Conservation (phyloP, 345 rosid species). For the Arabidopsis suecica region DNA sequence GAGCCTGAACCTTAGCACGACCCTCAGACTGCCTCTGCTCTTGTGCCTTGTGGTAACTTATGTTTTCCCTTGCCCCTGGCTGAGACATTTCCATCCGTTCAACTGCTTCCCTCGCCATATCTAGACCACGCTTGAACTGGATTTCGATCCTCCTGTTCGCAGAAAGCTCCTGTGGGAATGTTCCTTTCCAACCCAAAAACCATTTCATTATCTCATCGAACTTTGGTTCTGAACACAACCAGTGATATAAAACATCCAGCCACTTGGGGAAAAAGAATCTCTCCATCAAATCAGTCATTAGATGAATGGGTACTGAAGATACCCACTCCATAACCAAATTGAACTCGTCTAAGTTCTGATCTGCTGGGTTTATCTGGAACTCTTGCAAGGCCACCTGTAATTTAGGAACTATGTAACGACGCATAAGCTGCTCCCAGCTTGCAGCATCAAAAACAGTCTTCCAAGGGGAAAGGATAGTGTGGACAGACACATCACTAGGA, state of each 20-base stretch:
- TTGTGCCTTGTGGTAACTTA: background rate
- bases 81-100: conserved; percentile 62
- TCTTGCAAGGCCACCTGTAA: conserved; percentile 78
- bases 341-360: conserved; percentile 76
- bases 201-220: conserved; percentile 71
- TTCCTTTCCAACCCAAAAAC: conserved; percentile 73
- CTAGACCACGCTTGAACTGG: conserved; percentile 65
- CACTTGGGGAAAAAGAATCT: conserved; percentile 83
- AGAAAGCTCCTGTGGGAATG: conserved; percentile 71
- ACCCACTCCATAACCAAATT: conserved; percentile 84
- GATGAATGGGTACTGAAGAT: conserved; percentile 74
- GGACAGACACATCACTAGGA: conserved; percentile 79
- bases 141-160: conserved; percentile 63
- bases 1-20: conserved; percentile 8
- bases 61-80: conserved; percentile 54
- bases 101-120: conserved; percentile 66
- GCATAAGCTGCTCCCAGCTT: conserved; percentile 90
- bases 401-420: conserved; percentile 81
- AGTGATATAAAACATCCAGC: conserved; percentile 81
- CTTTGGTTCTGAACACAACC: conserved; percentile 67
- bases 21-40: conserved; percentile 57
- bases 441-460: conserved; percentile 82
- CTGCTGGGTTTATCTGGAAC: conserved; percentile 76
- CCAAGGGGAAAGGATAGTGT: conserved; percentile 83
- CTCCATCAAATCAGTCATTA: conserved; percentile 88